Conservation (phyloP, 208 protist genomes). For the Trypanosoma brucei region DNA sequence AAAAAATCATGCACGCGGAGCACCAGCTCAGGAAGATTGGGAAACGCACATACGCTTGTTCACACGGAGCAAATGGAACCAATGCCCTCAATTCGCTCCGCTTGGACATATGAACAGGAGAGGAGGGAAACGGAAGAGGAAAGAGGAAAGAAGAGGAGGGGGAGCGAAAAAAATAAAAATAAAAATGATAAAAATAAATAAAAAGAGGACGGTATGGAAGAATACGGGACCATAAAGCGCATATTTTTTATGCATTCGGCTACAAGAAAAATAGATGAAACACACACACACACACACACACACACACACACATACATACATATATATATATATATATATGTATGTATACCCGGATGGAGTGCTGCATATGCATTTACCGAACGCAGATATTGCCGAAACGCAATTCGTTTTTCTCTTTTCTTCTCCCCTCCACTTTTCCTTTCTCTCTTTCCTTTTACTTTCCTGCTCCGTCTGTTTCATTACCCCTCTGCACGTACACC, state of each 20-base stretch:
- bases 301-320: too few species aligned
- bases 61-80: neutral
- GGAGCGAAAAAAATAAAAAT: conserved; percentile 19
- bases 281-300: too few species aligned
- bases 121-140: neutral
- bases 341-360: too few species aligned
- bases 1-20: too few species aligned
- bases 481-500: too few species aligned
- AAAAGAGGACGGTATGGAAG: neutral
- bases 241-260: neutral
- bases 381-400: neutral
- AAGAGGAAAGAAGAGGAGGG: neutral
- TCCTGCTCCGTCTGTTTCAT: too few species aligned
- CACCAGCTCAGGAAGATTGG: too few species aligned
- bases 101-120: too few species aligned
- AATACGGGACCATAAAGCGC: neutral
- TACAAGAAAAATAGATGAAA: conserved; percentile 1
- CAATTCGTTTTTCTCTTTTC: conserved; percentile 10
- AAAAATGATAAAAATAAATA: conserved; percentile 7
- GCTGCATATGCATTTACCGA: neutral
- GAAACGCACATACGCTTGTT: neutral
- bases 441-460: conserved; percentile 10
- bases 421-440: neutral
- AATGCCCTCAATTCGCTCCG: too few species aligned
- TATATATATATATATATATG: too few species aligned